phyloP scores from a whole-genome alignment of 169 alveolate species.

The Cystoisospora suis region DNA sequence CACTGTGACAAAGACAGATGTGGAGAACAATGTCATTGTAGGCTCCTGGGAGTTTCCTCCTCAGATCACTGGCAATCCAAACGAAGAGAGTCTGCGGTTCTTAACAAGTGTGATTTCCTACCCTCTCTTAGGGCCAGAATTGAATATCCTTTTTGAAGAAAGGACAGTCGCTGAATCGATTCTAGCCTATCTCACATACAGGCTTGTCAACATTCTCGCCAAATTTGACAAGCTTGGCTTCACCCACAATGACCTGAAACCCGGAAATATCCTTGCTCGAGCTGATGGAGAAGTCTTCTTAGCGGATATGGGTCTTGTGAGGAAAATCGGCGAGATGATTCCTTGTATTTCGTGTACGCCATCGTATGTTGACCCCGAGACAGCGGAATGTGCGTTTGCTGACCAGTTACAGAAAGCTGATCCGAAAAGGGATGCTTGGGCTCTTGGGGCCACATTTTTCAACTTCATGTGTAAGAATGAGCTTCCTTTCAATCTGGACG shows the following conservation, averaged over 20 bases:
- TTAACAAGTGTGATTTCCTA: too few species aligned
- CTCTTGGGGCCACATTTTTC: background rate
- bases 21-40: too few species aligned
- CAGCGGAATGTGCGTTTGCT: background rate
- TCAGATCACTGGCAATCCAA: too few species aligned
- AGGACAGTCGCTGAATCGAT: too few species aligned
- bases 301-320: background rate
- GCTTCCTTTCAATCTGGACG: background rate
- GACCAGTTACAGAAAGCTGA: background rate
- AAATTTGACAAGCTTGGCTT: background rate
- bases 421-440: background rate
- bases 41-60: too few species aligned
- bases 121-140: too few species aligned
- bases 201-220: background rate
- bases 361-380: background rate
- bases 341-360: background rate
- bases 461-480: background rate
- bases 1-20: too few species aligned
- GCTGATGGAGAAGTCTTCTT: background rate
- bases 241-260: background rate
- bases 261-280: conserved; percentile 12
- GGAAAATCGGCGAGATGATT: background rate
- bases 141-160: too few species aligned
- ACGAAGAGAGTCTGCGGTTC: too few species aligned
- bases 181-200: background rate